Conservation (phyloP, 2,329 filamentous ascomycete species). For the Talaromyces sp. region DNA sequence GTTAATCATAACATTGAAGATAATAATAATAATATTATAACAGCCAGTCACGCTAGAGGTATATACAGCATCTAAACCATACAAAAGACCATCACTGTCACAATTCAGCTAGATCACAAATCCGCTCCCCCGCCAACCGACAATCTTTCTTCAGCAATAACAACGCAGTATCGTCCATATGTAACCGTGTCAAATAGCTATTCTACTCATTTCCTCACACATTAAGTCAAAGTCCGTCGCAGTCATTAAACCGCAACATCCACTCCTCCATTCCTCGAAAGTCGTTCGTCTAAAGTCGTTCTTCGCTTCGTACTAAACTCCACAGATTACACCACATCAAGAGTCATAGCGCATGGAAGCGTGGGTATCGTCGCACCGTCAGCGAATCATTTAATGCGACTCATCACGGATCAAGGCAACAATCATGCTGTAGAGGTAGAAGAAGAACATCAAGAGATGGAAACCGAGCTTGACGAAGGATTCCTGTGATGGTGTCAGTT, state of each 20-base stretch:
- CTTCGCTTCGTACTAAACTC: background rate
- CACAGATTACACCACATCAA: constrained; percentile 5
- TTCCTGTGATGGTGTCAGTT: constrained; percentile 58
- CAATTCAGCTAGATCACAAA: background rate
- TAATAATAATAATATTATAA: constrained; percentile 1
- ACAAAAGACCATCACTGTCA: constrained; percentile 7
- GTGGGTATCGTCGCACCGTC: background rate
- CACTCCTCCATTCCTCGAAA: background rate
- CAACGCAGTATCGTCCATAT: background rate
- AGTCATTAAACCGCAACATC: background rate
- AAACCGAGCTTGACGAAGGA: constrained; percentile 99
- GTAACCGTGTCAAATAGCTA: background rate
- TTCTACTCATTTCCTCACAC: background rate
- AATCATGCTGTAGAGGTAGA: constrained; percentile 99
- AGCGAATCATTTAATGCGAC: constrained; percentile 60
- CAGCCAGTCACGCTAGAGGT: constrained; percentile 14
- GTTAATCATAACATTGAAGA: background rate
- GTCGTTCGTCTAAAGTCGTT: background rate
- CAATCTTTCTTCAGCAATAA: background rate
- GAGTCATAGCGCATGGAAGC: constrained; percentile 11
- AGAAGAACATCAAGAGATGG: constrained; percentile 99
- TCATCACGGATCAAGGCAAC: constrained; percentile 96
- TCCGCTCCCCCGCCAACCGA: background rate
- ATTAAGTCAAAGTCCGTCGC: background rate
- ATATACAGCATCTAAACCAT: constrained; percentile 19